Conservation (phyloP, 208 protist genomes). For the Trypanosoma congolense region DNA sequence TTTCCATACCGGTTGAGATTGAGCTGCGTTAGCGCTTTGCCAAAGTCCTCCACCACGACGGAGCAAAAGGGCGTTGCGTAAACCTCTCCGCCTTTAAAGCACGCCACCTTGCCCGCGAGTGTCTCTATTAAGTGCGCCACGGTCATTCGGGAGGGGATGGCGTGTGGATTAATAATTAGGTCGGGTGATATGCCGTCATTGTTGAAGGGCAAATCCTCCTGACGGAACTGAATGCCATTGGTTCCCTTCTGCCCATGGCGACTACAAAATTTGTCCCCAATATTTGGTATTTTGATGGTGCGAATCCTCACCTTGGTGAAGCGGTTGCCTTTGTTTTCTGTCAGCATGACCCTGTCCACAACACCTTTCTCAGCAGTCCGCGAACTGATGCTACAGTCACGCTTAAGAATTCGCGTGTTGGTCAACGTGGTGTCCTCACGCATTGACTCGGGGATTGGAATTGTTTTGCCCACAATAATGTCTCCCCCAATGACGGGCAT, state of each 20-base stretch:
- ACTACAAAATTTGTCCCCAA: constrained; percentile 98
- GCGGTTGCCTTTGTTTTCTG: constrained; percentile 86
- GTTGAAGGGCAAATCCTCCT: constrained; percentile 98
- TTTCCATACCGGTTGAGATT: constrained; percentile 84
- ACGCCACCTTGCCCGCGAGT: constrained; percentile 84
- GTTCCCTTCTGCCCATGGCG: constrained; percentile 98
- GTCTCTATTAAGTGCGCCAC: constrained; percentile 96
- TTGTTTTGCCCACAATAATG: constrained; percentile 89
- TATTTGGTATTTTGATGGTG: constrained; percentile 93
- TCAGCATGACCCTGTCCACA: constrained; percentile 92
- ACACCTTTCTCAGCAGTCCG: constrained; percentile 89
- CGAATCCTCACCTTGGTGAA: constrained; percentile 94
- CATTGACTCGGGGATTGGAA: constrained; percentile 18
- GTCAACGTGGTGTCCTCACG: constrained; percentile 9
- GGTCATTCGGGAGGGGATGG: constrained; percentile 98
- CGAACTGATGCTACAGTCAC: constrained; percentile 80
- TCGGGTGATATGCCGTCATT: constrained; percentile 94
- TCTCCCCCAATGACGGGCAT: constrained; percentile 83
- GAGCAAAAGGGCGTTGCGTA: constrained; percentile 95
- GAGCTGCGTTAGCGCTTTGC: constrained; percentile 53
- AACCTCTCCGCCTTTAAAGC: constrained; percentile 73
- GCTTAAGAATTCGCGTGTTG: constrained; percentile 66
- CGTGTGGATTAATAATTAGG: constrained; percentile 99
- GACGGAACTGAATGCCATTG: constrained; percentile 93
- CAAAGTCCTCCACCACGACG: constrained; percentile 84